Evolutionary conservation across 2,329 filamentous ascomycete species (phyloP), one percentile per base, ranked within the genome.

Genomic region (Tricladium varicosporioides): DNA sequence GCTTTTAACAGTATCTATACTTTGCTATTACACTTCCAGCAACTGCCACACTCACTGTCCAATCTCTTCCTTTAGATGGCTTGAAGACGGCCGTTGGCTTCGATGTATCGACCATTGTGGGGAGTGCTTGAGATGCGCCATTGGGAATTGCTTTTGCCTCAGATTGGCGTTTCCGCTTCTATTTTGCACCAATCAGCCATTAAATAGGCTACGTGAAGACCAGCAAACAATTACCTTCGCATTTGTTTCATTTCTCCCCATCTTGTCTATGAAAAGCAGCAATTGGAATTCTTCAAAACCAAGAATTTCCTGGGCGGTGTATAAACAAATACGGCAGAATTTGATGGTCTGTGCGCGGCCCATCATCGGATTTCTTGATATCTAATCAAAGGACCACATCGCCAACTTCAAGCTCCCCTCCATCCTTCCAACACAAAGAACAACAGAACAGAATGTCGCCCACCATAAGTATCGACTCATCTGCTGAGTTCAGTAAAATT

Each of bases 21-120:
- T 89, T 89, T 56, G 85, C 79, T 56, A 93, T 80, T 46, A 94
- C 84, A 69, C 89, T 93, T 33, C 87, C 89, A 1, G 91, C 89
- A 31, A 95, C 73, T 2, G 91, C 91, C 33, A 94, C 80, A 44
- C 87, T 92, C 15, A 94, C 70, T 0, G 91, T 94, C 80, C 87
- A 89, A 36, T 82, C 75, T 62, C 90, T 63, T 36, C 86, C 85
- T 47, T 80, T 78, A 0, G 75, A 78, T 1, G 89, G 85, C 51
- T 80, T 77, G 73, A 91, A 93, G 40, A 86, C 75, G 8, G 87
- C 84, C 4, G 84, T 85, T 3, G 88, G 87, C 69, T 86, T 89
- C 19, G 86, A 84, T 2, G 83, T 60, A 57, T 79, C 77, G 36
- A 72, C 65, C 0, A 71, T 53, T 1, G 70, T 72, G 46, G 68